Percentiles rank a stretch among this genome's conserved stretches.
These are phyloP conservation scores for Neophaeococcomyces aloes DNA, from an alignment of 2,329 filamentous ascomycete genomes.

Conservation along the genomic window DNA sequence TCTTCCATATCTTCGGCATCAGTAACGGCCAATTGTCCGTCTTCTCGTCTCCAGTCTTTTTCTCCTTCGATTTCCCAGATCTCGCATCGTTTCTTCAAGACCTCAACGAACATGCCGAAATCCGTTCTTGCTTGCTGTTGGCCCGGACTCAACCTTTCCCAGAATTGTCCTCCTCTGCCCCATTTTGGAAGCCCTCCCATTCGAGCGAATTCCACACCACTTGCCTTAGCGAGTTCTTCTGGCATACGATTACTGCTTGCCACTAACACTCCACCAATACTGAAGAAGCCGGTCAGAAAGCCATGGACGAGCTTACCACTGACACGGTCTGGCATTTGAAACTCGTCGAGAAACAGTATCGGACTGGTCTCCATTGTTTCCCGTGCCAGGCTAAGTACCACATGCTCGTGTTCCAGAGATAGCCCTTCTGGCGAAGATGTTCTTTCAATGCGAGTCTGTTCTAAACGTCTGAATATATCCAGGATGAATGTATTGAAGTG, in stretches of 20 bases:
- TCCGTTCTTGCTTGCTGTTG: slow-evolving; percentile 55
- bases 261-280: slow-evolving; percentile 68
- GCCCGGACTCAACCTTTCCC: slow-evolving; percentile 33
- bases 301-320: slow-evolving; percentile 70
- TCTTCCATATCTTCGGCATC: slow-evolving; percentile 4
- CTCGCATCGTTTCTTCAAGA: slow-evolving; percentile 66
- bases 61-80: slow-evolving; percentile 74
- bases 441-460: slow-evolving; percentile 46
- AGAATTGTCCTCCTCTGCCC: slow-evolving; percentile 14
- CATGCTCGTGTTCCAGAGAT: slow-evolving; percentile 47
- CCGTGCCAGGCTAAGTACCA: slow-evolving; percentile 61
- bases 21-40: slow-evolving; percentile 25
- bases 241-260: slow-evolving; percentile 77
- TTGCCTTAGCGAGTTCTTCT: slow-evolving; percentile 66
- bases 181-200: slow-evolving; percentile 38
- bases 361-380: slow-evolving; percentile 65
- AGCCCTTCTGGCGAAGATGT: slow-evolving; percentile 15
- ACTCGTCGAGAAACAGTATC: slow-evolving; percentile 72
- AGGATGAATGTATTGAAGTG: slow-evolving; percentile 85
- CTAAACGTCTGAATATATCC: slow-evolving; percentile 61
- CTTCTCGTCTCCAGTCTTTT: slow-evolving; percentile 54
- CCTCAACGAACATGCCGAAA: slow-evolving; percentile 64
- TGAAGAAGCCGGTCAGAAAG: slow-evolving; percentile 69
- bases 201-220: slow-evolving; percentile 56
- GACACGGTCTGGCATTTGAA: slow-evolving; percentile 69